Evolutionary conservation across 2,329 filamentous ascomycete genomes (phyloP).

Genomic region (Talaromyces sp.): DNA sequence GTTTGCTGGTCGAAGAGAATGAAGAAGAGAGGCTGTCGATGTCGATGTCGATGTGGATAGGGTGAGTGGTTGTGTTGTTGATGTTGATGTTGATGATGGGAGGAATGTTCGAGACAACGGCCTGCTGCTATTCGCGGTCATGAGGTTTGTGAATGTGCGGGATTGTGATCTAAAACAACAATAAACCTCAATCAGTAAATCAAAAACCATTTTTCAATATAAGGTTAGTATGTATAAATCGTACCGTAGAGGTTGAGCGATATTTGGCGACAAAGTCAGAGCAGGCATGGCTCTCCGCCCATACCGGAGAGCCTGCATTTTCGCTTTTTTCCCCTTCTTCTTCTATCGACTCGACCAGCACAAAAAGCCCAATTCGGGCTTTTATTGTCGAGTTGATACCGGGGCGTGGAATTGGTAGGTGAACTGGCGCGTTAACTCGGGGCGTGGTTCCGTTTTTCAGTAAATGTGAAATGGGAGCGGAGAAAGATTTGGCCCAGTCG

Average conservation of each 20-base stretch:
- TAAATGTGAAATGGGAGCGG: background rate
- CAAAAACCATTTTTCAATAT: background rate
- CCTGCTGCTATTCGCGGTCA: background rate
- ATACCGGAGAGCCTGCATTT: conserved; percentile 30
- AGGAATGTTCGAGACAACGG: background rate
- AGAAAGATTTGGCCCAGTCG: conserved; percentile 9
- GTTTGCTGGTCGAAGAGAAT: conserved; percentile 1
- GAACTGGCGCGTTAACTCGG: background rate
- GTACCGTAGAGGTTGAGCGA: conserved; percentile 3
- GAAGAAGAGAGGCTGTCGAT: conserved; percentile 30
- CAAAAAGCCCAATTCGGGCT: background rate
- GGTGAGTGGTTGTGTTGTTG: background rate
- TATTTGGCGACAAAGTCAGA: conserved; percentile 16
- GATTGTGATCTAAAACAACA: background rate
- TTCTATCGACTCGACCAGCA: background rate
- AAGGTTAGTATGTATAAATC: too few relatives aligned
- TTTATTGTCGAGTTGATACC: background rate
- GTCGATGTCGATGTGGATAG: conserved; percentile 25
- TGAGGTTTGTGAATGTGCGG: background rate
- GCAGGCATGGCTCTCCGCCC: conserved; percentile 21
- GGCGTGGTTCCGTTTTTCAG: background rate
- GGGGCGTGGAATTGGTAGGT: background rate
- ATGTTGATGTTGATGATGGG: background rate
- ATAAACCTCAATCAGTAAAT: background rate
- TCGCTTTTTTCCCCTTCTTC: background rate